A percentile compares a stretch with the other conserved stretches of the same genome.
These are phyloP conservation scores for Inosperma sp. DNA, from an alignment of 768 basidiomycete species.

Conservation along the genomic window DNA sequence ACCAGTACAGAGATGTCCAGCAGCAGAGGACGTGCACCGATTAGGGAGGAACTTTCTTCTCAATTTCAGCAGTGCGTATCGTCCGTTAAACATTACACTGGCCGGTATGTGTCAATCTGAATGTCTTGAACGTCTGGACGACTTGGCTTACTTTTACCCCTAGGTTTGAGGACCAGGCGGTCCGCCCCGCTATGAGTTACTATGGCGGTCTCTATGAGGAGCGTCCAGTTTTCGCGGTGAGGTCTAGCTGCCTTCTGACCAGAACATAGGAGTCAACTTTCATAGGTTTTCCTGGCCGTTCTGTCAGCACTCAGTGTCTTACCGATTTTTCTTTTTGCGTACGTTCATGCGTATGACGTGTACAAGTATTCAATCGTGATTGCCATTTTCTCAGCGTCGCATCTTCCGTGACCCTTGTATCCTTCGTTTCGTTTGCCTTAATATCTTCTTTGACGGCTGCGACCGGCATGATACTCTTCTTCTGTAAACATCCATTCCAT, in stretches of 20 bases:
- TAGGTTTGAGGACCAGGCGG: constrained; percentile 24
- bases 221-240: constrained; percentile 24
- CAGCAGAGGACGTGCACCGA: too few relatives aligned
- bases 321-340: constrained; percentile 23
- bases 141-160: not conserved
- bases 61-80: constrained; percentile 19
- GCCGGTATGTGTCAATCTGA: constrained; percentile 12
- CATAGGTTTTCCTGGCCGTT: constrained; percentile 21
- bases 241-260: not conserved
- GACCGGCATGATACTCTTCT: constrained; percentile 14
- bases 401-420: constrained; percentile 12
- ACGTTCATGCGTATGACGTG: not conserved
- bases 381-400: constrained; percentile 11
- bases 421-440: constrained; percentile 17
- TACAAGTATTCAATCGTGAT: not conserved
- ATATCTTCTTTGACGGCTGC: constrained; percentile 17
- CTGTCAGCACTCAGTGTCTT: constrained; percentile 18
- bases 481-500: constrained; percentile 16
- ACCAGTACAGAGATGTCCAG: not conserved
- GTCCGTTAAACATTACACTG: constrained; percentile 16
- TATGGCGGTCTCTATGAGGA: constrained; percentile 13
- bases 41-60: constrained; percentile 13
- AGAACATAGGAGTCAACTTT: not conserved
- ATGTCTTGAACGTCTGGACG: not conserved
- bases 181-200: constrained; percentile 15